Evolutionary conservation across 192 early-diverging fungal genomes (phyloP).

Genomic region (Thamnidium elegans): DNA sequence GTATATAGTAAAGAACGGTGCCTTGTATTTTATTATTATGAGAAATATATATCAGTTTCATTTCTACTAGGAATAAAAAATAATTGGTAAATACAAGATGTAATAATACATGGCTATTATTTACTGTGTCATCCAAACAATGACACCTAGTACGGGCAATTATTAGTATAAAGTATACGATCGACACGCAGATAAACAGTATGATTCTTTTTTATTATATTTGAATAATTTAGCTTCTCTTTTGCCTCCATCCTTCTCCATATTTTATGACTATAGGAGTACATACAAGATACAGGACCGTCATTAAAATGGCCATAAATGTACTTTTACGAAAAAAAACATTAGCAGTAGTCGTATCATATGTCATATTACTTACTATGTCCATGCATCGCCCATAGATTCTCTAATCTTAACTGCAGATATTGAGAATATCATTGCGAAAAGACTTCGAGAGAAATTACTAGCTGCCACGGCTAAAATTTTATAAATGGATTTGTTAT

Average conservation of each 20-base stretch:
- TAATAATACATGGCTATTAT: no score
- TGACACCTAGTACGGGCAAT: no score
- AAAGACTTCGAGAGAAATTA: slow-evolving; percentile 18
- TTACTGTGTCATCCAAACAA: no score
- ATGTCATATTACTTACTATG: slow-evolving; percentile 23
- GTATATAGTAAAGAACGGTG: no score
- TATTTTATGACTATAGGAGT: slow-evolving; percentile 14
- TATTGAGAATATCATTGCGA: slow-evolving; percentile 19
- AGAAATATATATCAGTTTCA: no score
- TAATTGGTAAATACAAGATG: no score
- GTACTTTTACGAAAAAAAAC: slow-evolving; percentile 6
- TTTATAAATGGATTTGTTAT: no score
- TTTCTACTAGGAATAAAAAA: no score
- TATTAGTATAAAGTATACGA: no score
- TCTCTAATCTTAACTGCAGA: slow-evolving; percentile 13
- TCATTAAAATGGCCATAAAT: slow-evolving; percentile 8
- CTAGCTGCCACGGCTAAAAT: slow-evolving; percentile 18
- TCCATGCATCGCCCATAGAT: slow-evolving; percentile 21
- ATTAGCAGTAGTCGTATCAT: neutral
- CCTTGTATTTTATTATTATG: no score
- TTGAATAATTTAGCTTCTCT: neutral
- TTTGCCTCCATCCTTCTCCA: slow-evolving; percentile 5
- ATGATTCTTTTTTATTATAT: no score
- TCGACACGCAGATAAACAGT: no score
- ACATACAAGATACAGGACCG: slow-evolving; percentile 2